Conservation (phyloP, 257 asterid species). For the Jasminum sambac region DNA sequence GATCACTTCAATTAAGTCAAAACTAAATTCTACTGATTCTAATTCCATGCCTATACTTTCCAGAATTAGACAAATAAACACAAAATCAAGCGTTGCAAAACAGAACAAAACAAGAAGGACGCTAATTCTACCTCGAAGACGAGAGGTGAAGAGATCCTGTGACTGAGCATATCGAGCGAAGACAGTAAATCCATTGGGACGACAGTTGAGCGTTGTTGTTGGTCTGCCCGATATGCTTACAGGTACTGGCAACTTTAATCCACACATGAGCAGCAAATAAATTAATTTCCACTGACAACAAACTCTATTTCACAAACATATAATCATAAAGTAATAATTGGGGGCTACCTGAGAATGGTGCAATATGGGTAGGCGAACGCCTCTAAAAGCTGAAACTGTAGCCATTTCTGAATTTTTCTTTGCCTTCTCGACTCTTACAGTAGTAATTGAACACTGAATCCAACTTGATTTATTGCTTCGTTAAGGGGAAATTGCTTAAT, state of each 20-base stretch:
- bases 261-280: conserved; percentile 14
- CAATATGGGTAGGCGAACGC: conserved; percentile 48
- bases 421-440: background rate
- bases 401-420: conserved; percentile 40
- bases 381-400: conserved; percentile 56
- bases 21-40: background rate
- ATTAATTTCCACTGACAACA: conserved; percentile 1
- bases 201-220: conserved; percentile 33
- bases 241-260: conserved; percentile 50
- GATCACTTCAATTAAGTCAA: too few species aligned
- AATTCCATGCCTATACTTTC: background rate
- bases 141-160: conserved; percentile 70
- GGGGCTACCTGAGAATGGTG: conserved; percentile 46
- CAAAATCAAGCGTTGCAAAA: background rate
- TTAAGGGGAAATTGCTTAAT: background rate
- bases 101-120: background rate
- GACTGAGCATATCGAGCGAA: conserved; percentile 74
- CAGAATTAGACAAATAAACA: background rate
- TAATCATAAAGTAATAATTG: background rate
- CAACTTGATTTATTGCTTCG: background rate
- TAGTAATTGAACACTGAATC: background rate
- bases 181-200: conserved; percentile 31
- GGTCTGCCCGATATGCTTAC: conserved; percentile 28
- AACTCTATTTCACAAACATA: background rate
- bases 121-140: conserved; percentile 69